Evolutionary conservation across 225 moss, liverwort and hornwort species (phyloP), one percentile per base, ranked within the genome.

Genomic region (Neckera pumila): DNA sequence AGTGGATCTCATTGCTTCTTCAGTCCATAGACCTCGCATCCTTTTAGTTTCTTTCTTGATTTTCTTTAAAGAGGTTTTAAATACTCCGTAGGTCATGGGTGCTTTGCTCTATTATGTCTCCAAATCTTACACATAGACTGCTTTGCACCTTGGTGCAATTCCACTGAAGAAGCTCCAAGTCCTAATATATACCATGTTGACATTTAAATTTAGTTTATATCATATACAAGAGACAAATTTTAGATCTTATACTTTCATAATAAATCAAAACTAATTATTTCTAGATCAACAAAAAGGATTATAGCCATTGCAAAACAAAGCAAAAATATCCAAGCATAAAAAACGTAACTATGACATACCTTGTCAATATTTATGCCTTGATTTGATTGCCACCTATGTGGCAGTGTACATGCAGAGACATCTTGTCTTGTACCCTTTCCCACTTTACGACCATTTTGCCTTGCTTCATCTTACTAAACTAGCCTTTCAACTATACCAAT

Each of bases 81-180:
- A 19, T n/a, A 6, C 10, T 19, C 1, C 0, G 3, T 34, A 6
- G 19, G 11, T 65, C 11, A 65, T 17, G 0, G n/a, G 12, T 7
- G 12, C 67, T 11, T 21, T 69, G 38, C 1, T 69, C 22, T 21
- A 19, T 67, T 67, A n/a, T 3, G 2, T 19, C 7, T 65, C 3
- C 2, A 3, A 34, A 3, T 66, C 13, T 69, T 4, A 12, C 7
- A 69, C 22, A 69, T 67, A 13, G 13, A 69, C 2, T 0, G 0
- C 22, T 69, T 69, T 1, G 38, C 7, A 1, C 12, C 7, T 23
- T 38, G 23, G 12, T 38, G 23, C 38, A 22, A 22, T 7, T 1
- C 7, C 38, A 38, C 38, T 13, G 38, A 63, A 2, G 16, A 69
- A 69, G 38, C 12, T 69, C 69, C 2, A 69, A 69, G 38, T 7